Evolutionary conservation across 768 basidiomycete species (phyloP).

Genomic region (Agrocybe praecox): DNA sequence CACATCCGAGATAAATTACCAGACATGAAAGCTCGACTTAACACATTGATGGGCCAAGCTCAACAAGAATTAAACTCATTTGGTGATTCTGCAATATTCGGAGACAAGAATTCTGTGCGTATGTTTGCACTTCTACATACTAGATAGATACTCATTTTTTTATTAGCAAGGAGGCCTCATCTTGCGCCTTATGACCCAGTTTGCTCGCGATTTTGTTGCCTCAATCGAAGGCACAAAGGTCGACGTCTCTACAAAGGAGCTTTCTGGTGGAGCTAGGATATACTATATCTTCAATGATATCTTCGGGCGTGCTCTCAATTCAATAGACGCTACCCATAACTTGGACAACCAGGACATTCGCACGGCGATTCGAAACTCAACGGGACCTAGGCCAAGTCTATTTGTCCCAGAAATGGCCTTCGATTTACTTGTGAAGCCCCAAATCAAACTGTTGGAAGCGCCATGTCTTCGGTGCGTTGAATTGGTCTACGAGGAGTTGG

Average conservation of each 20-base stretch:
- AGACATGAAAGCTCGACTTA: conserved; percentile 98
- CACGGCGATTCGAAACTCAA: conserved; percentile 97
- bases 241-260: conserved; percentile 96
- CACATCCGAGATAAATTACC: conserved; percentile 99
- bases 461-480: conserved; percentile 96
- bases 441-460: conserved; percentile 94
- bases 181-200: conserved; percentile 97
- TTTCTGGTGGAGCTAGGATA: conserved; percentile 96
- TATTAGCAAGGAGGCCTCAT: conserved; percentile 82
- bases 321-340: conserved; percentile 89
- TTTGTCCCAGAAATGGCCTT: conserved; percentile 98
- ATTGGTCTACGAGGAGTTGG: conserved; percentile 97
- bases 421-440: conserved; percentile 95
- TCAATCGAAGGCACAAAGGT: conserved; percentile 97
- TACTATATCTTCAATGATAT: conserved; percentile 99
- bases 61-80: conserved; percentile 98
- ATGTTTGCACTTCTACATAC: not conserved
- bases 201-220: conserved; percentile 94
- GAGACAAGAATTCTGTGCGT: conserved; percentile 81
- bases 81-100: conserved; percentile 90
- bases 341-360: conserved; percentile 94
- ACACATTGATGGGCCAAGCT: conserved; percentile 98
- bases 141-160: conserved; percentile 7
- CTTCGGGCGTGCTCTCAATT: conserved; percentile 89
- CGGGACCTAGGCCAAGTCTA: conserved; percentile 92